A percentile compares a stretch with the other conserved stretches of the same genome.
phyloP scores from a whole-genome alignment of 495 filamentous ascomycete species.

The Talaromyces stipitatus region DNA sequence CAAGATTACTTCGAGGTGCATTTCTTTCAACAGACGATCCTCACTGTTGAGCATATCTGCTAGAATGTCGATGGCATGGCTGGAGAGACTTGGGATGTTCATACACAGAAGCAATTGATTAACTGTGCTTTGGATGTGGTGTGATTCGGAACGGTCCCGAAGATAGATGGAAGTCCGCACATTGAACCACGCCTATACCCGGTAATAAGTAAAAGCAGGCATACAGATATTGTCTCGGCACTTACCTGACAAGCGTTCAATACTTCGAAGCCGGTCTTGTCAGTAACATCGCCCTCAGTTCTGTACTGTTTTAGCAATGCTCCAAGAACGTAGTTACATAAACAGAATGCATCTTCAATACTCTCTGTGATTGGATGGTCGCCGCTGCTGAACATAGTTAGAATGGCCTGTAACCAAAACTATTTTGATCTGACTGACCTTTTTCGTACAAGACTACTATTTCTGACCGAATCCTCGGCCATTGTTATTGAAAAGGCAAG shows the following conservation, averaged over 20 bases:
- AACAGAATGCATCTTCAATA: slow-evolving; percentile 27
- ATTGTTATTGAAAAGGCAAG: slow-evolving; percentile 68
- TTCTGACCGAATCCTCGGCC: slow-evolving; percentile 67
- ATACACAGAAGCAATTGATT: slow-evolving; percentile 16
- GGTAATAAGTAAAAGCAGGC: slow-evolving; percentile 8
- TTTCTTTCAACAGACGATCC: slow-evolving; percentile 13
- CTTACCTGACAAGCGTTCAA: slow-evolving; percentile 33
- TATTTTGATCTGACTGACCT: slow-evolving; percentile 21
- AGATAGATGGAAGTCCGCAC: slow-evolving; percentile 18
- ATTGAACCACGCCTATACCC: slow-evolving; percentile 18
- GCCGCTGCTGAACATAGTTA: slow-evolving; percentile 1
- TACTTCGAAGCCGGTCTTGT: slow-evolving; percentile 20
- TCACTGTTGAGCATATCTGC: slow-evolving; percentile 22
- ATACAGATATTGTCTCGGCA: background rate
- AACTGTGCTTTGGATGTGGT: slow-evolving; percentile 10
- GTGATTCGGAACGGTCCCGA: slow-evolving; percentile 8
- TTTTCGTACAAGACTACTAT: slow-evolving; percentile 13
- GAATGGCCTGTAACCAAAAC: background rate
- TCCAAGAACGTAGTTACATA: slow-evolving; percentile 29
- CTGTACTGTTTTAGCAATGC: slow-evolving; percentile 24
- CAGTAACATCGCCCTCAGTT: slow-evolving; percentile 15
- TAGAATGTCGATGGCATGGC: slow-evolving; percentile 24
- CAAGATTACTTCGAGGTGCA: slow-evolving; percentile 17
- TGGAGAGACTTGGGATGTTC: slow-evolving; percentile 20
- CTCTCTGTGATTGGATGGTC: slow-evolving; percentile 23